These are phyloP conservation scores for Incumbomyces delicatus DNA, from an alignment of 2,329 filamentous ascomycete species.

Conservation along the genomic window DNA sequence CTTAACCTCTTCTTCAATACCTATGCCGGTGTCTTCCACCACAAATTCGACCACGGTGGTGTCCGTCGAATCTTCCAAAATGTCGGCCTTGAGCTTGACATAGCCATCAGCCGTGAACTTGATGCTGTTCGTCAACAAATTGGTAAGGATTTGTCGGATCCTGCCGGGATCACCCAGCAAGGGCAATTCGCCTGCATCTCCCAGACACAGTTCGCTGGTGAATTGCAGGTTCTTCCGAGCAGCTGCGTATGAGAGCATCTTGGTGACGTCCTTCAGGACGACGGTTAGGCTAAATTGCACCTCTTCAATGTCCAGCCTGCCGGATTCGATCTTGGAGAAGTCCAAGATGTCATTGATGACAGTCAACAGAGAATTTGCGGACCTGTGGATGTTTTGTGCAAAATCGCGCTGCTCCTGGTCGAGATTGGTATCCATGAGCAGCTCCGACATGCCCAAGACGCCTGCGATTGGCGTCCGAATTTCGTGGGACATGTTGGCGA, in stretches of 20 bases:
- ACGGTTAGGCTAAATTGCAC: constrained; percentile 68
- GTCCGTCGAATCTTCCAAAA: constrained; percentile 55
- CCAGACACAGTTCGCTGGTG: constrained; percentile 52
- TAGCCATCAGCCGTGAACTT: constrained; percentile 63
- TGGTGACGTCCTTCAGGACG: constrained; percentile 63
- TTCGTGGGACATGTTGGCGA: constrained; percentile 74
- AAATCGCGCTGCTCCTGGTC: constrained; percentile 64
- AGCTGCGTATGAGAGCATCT: constrained; percentile 70
- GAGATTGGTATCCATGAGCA: constrained; percentile 59
- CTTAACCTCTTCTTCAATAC: constrained; percentile 67
- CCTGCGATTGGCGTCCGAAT: constrained; percentile 71
- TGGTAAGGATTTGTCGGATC: constrained; percentile 67
- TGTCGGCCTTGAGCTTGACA: constrained; percentile 56
- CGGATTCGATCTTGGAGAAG: constrained; percentile 73
- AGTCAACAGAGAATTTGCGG: constrained; percentile 64
- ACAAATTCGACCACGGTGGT: constrained; percentile 59
- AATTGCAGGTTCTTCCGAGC: constrained; percentile 64
- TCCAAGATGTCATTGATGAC: constrained; percentile 79
- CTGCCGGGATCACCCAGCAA: constrained; percentile 70
- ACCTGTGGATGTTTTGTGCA: constrained; percentile 68
- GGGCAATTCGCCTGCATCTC: constrained; percentile 54
- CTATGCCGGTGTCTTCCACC: constrained; percentile 70
- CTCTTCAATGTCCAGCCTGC: constrained; percentile 66
- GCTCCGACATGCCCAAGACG: constrained; percentile 69
- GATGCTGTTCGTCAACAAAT: constrained; percentile 66